A percentile compares a stretch with the other conserved stretches of the same genome.
Conservation (phyloP, 202 grass and related monocot genomes). For the Schoenoplectus tabernaemontani region DNA sequence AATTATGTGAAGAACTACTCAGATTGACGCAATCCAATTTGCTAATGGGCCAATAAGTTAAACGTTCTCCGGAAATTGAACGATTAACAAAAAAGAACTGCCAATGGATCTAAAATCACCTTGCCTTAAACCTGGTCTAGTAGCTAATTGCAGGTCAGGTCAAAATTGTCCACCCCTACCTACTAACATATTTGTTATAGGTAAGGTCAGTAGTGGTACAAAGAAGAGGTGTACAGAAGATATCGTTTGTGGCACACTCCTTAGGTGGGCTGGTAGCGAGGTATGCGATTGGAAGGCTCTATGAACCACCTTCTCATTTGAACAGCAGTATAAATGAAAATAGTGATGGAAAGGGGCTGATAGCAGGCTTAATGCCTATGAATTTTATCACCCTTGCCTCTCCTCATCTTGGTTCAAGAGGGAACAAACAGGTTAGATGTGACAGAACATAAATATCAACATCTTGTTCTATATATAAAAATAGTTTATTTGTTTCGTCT, state of each 20-base stretch:
- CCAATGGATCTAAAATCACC: background rate
- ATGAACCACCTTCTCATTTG: conserved; percentile 31
- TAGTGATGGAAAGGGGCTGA: conserved; percentile 37
- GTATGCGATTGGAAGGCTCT: conserved; percentile 90
- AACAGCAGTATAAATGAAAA: conserved; percentile 32
- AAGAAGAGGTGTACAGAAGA: conserved; percentile 77
- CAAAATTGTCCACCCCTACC: background rate
- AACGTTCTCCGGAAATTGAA: too few relatives aligned
- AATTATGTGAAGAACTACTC: background rate
- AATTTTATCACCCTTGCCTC: conserved; percentile 99
- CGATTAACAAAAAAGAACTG: too few relatives aligned
- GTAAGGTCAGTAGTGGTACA: conserved; percentile 70
- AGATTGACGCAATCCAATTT: background rate
- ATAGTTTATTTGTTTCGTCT: background rate
- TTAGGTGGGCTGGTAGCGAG: conserved; percentile 87
- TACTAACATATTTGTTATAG: conserved; percentile 43
- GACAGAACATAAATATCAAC: background rate
- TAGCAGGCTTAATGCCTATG: conserved; percentile 85
- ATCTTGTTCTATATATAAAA: conserved; percentile 7
- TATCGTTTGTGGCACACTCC: conserved; percentile 96
- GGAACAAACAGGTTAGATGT: conserved; percentile 76
- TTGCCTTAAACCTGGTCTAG: background rate
- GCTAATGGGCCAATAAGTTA: background rate
- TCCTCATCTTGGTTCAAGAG: conserved; percentile 94
- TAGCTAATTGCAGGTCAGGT: background rate